phyloP scores from a whole-genome alignment of 768 basidiomycete species.

The Cystobasidium onofrii region DNA sequence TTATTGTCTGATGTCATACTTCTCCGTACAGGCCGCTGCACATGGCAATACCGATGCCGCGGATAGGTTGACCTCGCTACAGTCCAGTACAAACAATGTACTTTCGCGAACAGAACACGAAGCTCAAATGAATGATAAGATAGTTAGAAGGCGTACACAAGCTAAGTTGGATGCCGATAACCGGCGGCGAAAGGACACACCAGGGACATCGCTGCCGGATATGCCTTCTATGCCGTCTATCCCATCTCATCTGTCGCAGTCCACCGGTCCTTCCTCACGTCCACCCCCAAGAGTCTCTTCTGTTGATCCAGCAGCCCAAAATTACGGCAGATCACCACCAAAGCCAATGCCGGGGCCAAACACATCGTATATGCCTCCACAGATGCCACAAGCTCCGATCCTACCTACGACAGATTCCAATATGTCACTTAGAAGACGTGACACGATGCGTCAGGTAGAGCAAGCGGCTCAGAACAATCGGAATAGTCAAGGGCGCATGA shows the following conservation, averaged over 20 bases:
- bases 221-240: not conserved
- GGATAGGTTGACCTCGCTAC: conserved; percentile 63
- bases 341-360: not conserved
- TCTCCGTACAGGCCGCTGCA: conserved; percentile 52
- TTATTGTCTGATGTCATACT: conserved; percentile 45
- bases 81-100: conserved; percentile 53
- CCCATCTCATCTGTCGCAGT: not conserved
- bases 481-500: not conserved
- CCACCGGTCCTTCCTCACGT: not conserved
- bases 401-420: conserved; percentile 20
- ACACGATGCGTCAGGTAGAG: conserved; percentile 39
- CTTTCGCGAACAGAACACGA: conserved; percentile 76
- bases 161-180: conserved; percentile 48
- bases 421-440: conserved; percentile 20
- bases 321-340: not conserved
- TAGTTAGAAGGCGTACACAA: conserved; percentile 72
- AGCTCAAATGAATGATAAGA: conserved; percentile 62
- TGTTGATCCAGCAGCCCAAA: not conserved
- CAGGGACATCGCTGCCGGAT: not conserved
- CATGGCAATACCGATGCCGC: conserved; percentile 74
- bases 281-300: not conserved
- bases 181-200: conserved; percentile 31
- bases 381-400: conserved; percentile 7
- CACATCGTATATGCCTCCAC: not conserved
- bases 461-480: conserved; percentile 32